Percentiles rank a stretch among this genome's conserved stretches.
These are phyloP conservation scores for Ogataea dorogensis DNA, from an alignment of 805 yeast species.

Conservation along the genomic window DNA sequence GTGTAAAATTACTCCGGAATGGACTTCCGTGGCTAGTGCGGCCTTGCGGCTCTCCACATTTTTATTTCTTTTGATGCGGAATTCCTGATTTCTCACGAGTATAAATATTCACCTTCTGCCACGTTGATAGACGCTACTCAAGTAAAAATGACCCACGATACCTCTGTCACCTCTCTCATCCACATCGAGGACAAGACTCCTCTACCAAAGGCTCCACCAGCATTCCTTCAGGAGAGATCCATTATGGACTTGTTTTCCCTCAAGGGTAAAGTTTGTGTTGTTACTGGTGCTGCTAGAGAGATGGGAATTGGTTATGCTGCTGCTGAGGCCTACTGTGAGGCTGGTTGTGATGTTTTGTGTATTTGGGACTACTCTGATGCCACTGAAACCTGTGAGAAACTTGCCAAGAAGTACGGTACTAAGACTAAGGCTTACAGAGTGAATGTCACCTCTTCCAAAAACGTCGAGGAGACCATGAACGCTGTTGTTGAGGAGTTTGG, in stretches of 20 bases:
- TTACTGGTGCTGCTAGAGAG: conserved; percentile 74
- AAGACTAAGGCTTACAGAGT: conserved; percentile 31
- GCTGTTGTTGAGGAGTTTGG: conserved; percentile 39
- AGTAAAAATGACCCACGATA: conserved; percentile 24
- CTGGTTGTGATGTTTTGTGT: conserved; percentile 76
- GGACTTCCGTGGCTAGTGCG: neutral
- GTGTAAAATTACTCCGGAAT: conserved; percentile 1
- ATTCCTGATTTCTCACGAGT: conserved; percentile 5
- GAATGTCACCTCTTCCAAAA: conserved; percentile 37
- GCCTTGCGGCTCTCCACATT: conserved; percentile 1
- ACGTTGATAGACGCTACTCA: neutral
- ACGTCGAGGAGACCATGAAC: conserved; percentile 33
- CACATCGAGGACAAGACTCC: conserved; percentile 26
- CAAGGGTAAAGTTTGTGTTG: conserved; percentile 77
- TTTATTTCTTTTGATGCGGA: conserved; percentile 7
- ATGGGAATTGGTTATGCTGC: conserved; percentile 76
- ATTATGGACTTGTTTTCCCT: conserved; percentile 63
- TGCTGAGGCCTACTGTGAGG: conserved; percentile 81
- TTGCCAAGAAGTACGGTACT: conserved; percentile 29
- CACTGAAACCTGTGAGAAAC: conserved; percentile 18
- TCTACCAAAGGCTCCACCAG: conserved; percentile 30
- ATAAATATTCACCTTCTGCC: conserved; percentile 7
- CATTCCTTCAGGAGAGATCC: conserved; percentile 18
- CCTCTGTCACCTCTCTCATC: conserved; percentile 24
- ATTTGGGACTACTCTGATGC: conserved; percentile 36